Base-by-base conservation (phyloP, 2,329 filamentous ascomycete genomes). In the Parascedosporium putredinis region DNA sequence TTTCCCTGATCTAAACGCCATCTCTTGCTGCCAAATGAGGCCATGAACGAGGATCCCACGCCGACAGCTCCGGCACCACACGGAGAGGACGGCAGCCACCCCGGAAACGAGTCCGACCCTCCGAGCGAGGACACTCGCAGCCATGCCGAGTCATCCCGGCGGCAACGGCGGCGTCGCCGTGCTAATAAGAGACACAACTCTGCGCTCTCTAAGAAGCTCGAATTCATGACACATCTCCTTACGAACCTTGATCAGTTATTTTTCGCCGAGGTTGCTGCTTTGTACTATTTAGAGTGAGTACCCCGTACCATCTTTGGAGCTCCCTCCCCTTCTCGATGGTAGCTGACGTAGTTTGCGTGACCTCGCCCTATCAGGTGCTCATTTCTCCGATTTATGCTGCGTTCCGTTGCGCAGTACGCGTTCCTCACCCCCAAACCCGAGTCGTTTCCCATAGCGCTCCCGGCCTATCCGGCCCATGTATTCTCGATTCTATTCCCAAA, bases 261-360 rank as follows among this genome's bases (percentile, higher is more conserved):
- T 45, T 82, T 81, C 61, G 76, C 75, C 36, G 79, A 85, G 67
- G 67, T 85, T 51, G 81, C 78, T 58, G 72, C 75, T 40, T 57
- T 85, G 56, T 86, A 86, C 61, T 85, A 84, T 62, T 79, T 85
- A 75, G 82, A 86, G 81, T 85, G 69, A 50, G 75, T 61, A n/a
- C 38, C 38, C 18, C n/a, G n/a, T n/a, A n/a, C n/a, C n/a, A n/a
- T n/a, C n/a, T n/a, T n/a, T n/a, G n/a, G n/a, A n/a, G n/a, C n/a
- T n/a, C n/a, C n/a, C n/a, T n/a, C n/a, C n/a, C n/a, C n/a, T n/a
- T n/a, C n/a, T n/a, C n/a, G n/a, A n/a, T n/a, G n/a, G n/a, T n/a
- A n/a, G n/a, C n/a, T n/a, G n/a, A n/a, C n/a, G n/a, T n/a, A n/a
- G n/a, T n/a, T n/a, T 48, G 58, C 53, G 45, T 49, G 14, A 46